phyloP scores from a whole-genome alignment of 768 basidiomycete species.

The Podaxis sp. region DNA sequence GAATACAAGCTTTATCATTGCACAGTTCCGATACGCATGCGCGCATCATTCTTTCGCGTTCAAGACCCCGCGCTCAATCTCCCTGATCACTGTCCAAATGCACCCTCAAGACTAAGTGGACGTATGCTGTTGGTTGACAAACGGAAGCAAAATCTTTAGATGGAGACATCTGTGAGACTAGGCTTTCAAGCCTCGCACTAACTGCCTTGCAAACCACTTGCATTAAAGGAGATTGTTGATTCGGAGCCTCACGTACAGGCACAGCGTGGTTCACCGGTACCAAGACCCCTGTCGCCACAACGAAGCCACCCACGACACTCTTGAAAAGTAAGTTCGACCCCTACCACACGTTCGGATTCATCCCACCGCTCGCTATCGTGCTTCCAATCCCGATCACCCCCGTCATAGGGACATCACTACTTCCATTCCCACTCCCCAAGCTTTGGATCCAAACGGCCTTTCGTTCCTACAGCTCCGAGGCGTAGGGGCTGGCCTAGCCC shows the following conservation, averaged over 20 bases:
- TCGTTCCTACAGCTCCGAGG: neutral
- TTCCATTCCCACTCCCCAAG: neutral
- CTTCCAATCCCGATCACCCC: neutral
- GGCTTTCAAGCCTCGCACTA: neutral
- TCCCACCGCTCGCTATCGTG: neutral
- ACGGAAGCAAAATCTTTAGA: neutral
- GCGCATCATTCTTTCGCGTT: neutral
- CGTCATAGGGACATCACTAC: neutral
- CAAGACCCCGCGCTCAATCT: neutral
- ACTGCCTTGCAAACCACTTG: neutral
- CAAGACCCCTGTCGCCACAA: neutral
- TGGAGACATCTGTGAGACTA: neutral
- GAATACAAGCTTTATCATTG: neutral
- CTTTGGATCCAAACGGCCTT: neutral
- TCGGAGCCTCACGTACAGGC: neutral
- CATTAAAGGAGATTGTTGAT: neutral
- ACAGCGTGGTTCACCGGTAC: too few relatives aligned
- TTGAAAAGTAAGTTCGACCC: neutral
- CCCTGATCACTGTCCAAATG: neutral
- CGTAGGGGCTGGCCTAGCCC: neutral
- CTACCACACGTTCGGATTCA: neutral
- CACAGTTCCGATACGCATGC: neutral
- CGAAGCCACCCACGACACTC: neutral
- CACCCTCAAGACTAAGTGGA: neutral
- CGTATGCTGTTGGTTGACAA: neutral